Percentiles rank a stretch among this genome's conserved stretches.
phyloP scores from a whole-genome alignment of 2,329 filamentous ascomycete genomes.

The Pseudocercospora pini-densiflorae region DNA sequence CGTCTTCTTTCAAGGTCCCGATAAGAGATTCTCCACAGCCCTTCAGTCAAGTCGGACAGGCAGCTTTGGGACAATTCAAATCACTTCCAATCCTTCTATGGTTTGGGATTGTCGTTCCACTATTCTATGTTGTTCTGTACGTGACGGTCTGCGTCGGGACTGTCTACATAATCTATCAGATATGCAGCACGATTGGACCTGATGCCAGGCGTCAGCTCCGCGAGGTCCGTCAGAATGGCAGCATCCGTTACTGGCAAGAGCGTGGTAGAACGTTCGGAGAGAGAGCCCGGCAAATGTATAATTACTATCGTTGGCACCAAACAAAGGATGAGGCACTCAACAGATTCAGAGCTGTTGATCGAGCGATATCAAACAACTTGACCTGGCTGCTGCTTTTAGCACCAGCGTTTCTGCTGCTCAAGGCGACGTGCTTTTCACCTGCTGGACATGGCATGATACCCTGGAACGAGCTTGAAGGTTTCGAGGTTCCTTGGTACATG shows the following conservation, averaged over 20 bases:
- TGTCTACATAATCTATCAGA: not conserved
- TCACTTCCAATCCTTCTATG: not conserved
- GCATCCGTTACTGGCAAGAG: not conserved
- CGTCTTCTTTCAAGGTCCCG: not conserved
- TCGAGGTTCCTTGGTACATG: not conserved
- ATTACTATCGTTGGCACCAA: slow-evolving; percentile 1
- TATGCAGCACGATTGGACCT: not conserved
- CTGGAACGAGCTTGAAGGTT: not conserved
- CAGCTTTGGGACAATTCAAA: not conserved
- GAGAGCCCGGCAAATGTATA: not conserved
- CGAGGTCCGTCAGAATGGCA: not conserved
- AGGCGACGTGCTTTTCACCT: not conserved
- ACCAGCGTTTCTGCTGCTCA: not conserved
- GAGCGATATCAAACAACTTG: not conserved
- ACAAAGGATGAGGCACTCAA: not conserved
- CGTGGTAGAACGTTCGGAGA: not conserved
- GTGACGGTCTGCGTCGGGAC: not conserved
- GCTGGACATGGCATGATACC: not conserved
- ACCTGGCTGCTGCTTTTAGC: not conserved
- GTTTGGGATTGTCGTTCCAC: not conserved
- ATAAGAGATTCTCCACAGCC: not conserved
- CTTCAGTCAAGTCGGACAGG: not conserved
- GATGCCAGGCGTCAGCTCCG: not conserved
- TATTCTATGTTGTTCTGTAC: slow-evolving; percentile 1
- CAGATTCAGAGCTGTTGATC: not conserved